Base-by-base conservation (phyloP, 1,284 basidiomycete genomes). In the Ustilago bromivora region DNA sequence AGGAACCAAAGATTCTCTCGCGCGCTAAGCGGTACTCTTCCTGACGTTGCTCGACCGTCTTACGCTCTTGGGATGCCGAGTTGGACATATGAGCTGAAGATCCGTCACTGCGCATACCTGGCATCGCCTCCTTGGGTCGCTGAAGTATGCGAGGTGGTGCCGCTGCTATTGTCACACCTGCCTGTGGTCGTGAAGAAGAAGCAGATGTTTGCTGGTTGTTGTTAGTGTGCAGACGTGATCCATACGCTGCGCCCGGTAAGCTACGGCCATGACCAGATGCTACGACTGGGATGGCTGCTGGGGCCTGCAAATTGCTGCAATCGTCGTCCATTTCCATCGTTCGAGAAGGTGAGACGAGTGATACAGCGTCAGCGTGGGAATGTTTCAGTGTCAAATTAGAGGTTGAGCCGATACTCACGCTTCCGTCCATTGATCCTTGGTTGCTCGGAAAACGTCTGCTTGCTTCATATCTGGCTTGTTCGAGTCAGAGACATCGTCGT, bases 11-110 rank as follows among this genome's bases (percentile, higher is more conserved):
- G 55, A 78, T 78, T 34, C 76, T 66, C 46, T 66, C 76, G 15
- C 76, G 62, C 2, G 76, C 76, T 11, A 69, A 43, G 13, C 71
- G 71, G 32, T 78, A 78, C 54, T 74, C 71, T 53, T 74, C 68
- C 36, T 78, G 76, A 15, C 76, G 71, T 58, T 78, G 71, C 62
- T 78, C 71, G 7, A 78, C 68, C 31, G 71, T 78, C 57, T 74
- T 78, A 36, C 57, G 71, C 35, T 71, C 68, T n/a, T 71, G 64
- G 4, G 49, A 49, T n/a, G 64, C 61, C 32, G 64, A 38, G 10
- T 53, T 71, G 32, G 71, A 64, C 19, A 55, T 53, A 31, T 49
- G 41, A 17, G 47, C 51, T 1, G 57, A 47, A 3, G 62, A 40
- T 0, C 74, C 74, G 35, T 77, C 70, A 53, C 75, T 78, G 19